Percentiles rank a stretch among this genome's conserved stretches.
Conservation (phyloP, 1,284 basidiomycete species). For the Lentinus polychrous region DNA sequence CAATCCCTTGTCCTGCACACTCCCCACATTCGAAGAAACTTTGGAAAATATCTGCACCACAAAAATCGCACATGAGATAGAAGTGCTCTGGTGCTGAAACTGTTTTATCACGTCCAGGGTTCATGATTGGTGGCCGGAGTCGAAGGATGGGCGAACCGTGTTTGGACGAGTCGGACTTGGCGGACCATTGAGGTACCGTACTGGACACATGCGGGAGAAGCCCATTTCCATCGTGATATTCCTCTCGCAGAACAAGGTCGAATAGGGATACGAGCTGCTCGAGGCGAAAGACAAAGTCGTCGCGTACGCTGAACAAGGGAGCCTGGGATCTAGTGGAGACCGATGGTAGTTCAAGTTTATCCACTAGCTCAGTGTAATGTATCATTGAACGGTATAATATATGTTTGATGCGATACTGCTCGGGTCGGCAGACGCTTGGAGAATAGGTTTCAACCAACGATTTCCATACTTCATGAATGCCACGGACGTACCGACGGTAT, state of each 20-base stretch:
- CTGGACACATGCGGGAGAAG: constrained; percentile 17
- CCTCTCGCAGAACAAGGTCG: constrained; percentile 51
- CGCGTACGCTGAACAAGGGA: neutral
- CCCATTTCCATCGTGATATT: constrained; percentile 34
- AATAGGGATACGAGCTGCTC: constrained; percentile 40
- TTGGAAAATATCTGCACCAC: constrained; percentile 70
- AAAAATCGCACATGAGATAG: constrained; percentile 54
- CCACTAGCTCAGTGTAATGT: constrained; percentile 28
- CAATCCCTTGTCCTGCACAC: constrained; percentile 28
- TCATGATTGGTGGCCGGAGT: too few species aligned
- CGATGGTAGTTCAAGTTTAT: constrained; percentile 1
- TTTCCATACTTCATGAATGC: constrained; percentile 9
- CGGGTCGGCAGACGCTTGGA: constrained; percentile 63
- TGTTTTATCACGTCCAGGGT: neutral
- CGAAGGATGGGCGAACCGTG: constrained; percentile 7
- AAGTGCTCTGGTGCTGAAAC: neutral
- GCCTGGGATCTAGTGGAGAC: neutral
- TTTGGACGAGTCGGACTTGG: neutral
- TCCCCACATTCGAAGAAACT: constrained; percentile 63
- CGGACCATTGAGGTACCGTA: neutral
- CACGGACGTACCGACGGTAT: constrained; percentile 54
- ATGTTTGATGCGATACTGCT: constrained; percentile 66
- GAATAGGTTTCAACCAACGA: neutral
- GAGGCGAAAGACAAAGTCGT: constrained; percentile 10
- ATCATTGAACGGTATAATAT: constrained; percentile 51